Percentiles rank a stretch among this genome's conserved stretches.
Conservation (phyloP, 2,329 filamentous ascomycete species). For the Ceratocystis destructans region DNA sequence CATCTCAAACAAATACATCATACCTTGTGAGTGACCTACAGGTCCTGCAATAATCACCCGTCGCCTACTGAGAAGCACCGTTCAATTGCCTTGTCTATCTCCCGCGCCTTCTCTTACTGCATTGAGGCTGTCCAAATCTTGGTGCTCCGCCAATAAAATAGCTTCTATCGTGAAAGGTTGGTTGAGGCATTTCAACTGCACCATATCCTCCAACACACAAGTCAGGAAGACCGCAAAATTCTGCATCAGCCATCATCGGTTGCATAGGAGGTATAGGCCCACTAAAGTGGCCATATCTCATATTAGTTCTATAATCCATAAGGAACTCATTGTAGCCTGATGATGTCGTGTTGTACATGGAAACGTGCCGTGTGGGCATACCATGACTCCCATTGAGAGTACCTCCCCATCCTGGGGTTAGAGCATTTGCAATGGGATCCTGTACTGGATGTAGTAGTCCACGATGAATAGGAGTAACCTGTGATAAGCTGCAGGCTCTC, state of each 20-base stretch:
- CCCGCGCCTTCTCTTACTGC: constrained; percentile 1
- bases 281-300: neutral
- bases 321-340: neutral
- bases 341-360: neutral
- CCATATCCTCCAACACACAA: neutral
- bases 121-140: neutral
- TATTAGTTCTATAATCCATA: neutral
- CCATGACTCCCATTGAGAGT: neutral
- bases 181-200: neutral
- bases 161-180: neutral
- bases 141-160: neutral
- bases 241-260: neutral
- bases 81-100: neutral
- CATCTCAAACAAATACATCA: neutral
- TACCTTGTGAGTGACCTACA: neutral
- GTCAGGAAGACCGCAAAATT: neutral
- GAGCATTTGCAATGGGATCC: neutral
- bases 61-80: neutral
- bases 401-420: neutral
- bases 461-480: neutral
- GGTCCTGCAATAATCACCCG: neutral
- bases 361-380: neutral
- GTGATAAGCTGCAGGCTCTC: neutral
- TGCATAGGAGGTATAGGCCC: neutral
- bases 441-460: neutral